Base-by-base conservation (phyloP, 2,329 filamentous ascomycete species). In the Helotiales sp. region DNA sequence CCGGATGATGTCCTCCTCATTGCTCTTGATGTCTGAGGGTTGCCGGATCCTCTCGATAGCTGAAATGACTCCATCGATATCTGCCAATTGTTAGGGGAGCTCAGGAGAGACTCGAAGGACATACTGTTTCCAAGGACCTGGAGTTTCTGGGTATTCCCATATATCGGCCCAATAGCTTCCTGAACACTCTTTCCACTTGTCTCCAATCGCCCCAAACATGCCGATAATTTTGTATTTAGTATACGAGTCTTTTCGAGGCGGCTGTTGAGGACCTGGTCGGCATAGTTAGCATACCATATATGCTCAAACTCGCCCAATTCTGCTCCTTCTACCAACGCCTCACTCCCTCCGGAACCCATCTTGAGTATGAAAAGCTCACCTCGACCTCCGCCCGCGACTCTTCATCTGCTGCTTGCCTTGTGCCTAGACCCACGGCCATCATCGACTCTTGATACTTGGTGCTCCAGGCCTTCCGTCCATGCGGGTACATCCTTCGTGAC, bases 201-300 rank as follows among this genome's bases (percentile, higher is more conserved):
- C 68, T 98, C 92, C 31, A 99, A 80, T 55, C 93, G 84, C 34
- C 86, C 84, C 65, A 97, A 81, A 52, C 91, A 96, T 27, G 90
- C 88, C 74, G 96, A 90, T 55, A 99, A 97, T 79, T 96, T 96
- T 78, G 95, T 96, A 30, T 92, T 96, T 72, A 98, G 82, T 70
- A 91, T 86, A 59, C 92, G 89, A 66, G 96, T 96, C 81, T 96
- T 98, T 67, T 96, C 91, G 61, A 98, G 85, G 36, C 86, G 80
- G 54, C 85, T 88, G 66, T 87, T 88, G 48, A 89, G 77, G 29
- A 89, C 86, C 60, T 63, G 46, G 25, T 29, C 19, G 17, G 10
- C 2, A 30, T n/a, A 13, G 34, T 60, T 52, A 58, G 60, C 50
- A 42, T 53, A 29, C 33, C 29, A 49, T 9, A 31, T 24, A 24